Evolutionary conservation across 192 early-diverging fungal species (phyloP).

Genomic region (Phycomyces nitens): DNA sequence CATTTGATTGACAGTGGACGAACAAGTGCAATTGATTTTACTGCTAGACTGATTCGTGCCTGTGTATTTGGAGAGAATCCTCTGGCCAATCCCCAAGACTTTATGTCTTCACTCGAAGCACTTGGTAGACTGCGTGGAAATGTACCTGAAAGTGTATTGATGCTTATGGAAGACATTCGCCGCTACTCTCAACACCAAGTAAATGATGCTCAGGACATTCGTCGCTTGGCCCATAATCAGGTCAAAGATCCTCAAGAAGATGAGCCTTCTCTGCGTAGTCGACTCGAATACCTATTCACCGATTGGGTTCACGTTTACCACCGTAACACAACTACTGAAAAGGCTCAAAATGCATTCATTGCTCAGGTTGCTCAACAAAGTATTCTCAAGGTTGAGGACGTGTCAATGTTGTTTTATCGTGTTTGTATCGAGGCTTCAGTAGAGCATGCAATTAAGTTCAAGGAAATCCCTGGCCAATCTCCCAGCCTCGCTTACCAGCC

Average conservation of each 20-base stretch:
- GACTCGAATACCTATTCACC: constrained; percentile 61
- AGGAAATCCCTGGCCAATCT: constrained; percentile 33
- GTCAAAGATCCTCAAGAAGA: constrained; percentile 71
- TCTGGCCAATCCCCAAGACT: constrained; percentile 49
- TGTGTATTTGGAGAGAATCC: constrained; percentile 60
- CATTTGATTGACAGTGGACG: constrained; percentile 78
- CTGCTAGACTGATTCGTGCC: constrained; percentile 68
- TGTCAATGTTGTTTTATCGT: constrained; percentile 86
- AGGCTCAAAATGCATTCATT: constrained; percentile 61
- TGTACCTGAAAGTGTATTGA: constrained; percentile 52
- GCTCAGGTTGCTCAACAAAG: constrained; percentile 32
- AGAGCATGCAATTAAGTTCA: constrained; percentile 68
- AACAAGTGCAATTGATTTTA: constrained; percentile 70
- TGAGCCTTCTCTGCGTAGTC: constrained; percentile 59
- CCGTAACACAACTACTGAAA: constrained; percentile 68
- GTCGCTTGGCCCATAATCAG: constrained; percentile 13
- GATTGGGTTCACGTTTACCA: constrained; percentile 82
- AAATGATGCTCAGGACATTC: constrained; percentile 49
- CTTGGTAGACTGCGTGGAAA: constrained; percentile 63
- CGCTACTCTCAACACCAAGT: constrained; percentile 4
- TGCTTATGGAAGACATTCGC: constrained; percentile 57
- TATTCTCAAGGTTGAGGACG: constrained; percentile 70
- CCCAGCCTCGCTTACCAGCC: constrained; percentile 72
- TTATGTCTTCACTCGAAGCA: constrained; percentile 70
- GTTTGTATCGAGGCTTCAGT: constrained; percentile 84